Evolutionary conservation across 73 alveolate species (phyloP).

Genomic region (Loxodes magnus): DNA sequence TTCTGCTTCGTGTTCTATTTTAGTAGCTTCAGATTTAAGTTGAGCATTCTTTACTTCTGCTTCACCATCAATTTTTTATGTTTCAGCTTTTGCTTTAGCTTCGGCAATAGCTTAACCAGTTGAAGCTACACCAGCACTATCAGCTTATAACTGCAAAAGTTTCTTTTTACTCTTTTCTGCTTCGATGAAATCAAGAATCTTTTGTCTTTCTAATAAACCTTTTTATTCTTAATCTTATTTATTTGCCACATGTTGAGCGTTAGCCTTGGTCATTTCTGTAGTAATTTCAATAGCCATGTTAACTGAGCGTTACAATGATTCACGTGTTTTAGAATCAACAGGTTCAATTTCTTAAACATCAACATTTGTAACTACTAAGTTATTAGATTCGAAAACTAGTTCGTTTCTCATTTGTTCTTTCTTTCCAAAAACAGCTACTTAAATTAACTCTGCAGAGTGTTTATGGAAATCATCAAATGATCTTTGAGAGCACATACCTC

Average conservation of each 20-base stretch:
- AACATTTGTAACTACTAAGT: constrained; percentile 40
- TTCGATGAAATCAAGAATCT: constrained; percentile 20
- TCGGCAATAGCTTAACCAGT: constrained; percentile 56
- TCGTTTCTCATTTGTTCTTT: constrained; percentile 26
- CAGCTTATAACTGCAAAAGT: constrained; percentile 29
- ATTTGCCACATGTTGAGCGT: constrained; percentile 33
- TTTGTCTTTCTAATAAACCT: constrained; percentile 26
- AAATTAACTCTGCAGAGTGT: constrained; percentile 32
- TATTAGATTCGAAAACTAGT: constrained; percentile 33
- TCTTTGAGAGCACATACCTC: constrained; percentile 56
- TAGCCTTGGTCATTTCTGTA: constrained; percentile 25
- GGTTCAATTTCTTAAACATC: constrained; percentile 57
- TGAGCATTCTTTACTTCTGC: constrained; percentile 36
- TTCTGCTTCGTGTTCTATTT: constrained; percentile 30
- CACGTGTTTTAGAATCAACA: constrained; percentile 42
- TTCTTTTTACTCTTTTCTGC: constrained; percentile 37
- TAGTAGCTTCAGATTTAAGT: constrained; percentile 35
- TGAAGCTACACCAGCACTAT: constrained; percentile 26
- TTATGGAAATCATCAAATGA: constrained; percentile 58
- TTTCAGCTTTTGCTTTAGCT: constrained; percentile 39
- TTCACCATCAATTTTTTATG: constrained; percentile 37
- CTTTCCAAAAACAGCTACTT: constrained; percentile 47
- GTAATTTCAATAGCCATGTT: constrained; percentile 59
- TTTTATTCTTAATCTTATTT: constrained; percentile 24
- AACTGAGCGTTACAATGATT: constrained; percentile 30